Conservation (phyloP, 2,329 filamentous ascomycete species). For the Botrytis galanthina region DNA sequence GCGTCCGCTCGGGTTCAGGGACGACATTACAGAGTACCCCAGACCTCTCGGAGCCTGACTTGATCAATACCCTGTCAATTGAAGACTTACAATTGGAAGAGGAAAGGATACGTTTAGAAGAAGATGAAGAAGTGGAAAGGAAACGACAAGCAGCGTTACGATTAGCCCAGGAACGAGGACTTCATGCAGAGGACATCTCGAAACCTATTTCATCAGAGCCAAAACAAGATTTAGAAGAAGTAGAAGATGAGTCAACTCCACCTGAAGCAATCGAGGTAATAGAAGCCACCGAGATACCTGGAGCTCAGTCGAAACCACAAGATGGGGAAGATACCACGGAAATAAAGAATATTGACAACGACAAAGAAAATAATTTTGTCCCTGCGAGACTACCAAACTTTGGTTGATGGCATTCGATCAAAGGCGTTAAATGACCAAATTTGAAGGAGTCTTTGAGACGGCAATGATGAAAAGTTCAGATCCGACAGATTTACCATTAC, state of each 20-base stretch:
- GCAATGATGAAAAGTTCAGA: slow-evolving; percentile 72
- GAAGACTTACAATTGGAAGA: slow-evolving; percentile 56
- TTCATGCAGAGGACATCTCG: slow-evolving; percentile 41
- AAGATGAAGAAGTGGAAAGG: slow-evolving; percentile 53
- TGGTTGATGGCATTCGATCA: slow-evolving; percentile 30
- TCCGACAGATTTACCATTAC: slow-evolving; percentile 68
- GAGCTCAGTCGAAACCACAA: neutral
- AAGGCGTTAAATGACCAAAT: neutral
- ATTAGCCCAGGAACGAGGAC: slow-evolving; percentile 50
- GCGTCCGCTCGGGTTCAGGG: slow-evolving; percentile 28
- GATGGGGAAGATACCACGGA: neutral
- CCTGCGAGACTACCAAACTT: slow-evolving; percentile 60
- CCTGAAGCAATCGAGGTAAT: neutral
- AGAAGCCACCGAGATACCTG: neutral
- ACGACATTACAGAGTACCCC: slow-evolving; percentile 38
- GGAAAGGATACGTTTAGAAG: slow-evolving; percentile 45
- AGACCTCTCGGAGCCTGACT: slow-evolving; percentile 38
- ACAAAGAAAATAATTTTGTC: slow-evolving; percentile 46
- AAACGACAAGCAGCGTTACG: slow-evolving; percentile 53
- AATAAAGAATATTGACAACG: neutral
- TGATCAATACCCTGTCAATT: slow-evolving; percentile 46
- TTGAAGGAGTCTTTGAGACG: slow-evolving; percentile 36
- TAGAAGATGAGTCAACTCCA: slow-evolving; percentile 21
- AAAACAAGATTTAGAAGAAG: slow-evolving; percentile 24
- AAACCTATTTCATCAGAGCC: slow-evolving; percentile 24